phyloP scores from a whole-genome alignment of 257 asterid species.

The Craterostigma plantagineum region DNA sequence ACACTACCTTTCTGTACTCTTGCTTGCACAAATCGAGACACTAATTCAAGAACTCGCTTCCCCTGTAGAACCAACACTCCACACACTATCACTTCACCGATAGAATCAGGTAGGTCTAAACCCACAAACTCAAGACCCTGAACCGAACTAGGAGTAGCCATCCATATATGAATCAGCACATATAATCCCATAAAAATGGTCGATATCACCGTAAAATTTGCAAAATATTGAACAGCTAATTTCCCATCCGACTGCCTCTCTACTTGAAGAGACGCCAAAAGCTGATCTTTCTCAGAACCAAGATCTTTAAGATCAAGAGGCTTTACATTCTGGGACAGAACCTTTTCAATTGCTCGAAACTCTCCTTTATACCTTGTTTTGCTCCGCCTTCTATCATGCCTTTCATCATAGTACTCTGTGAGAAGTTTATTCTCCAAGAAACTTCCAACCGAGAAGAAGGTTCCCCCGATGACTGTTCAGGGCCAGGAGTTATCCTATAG shows the following conservation, averaged over 20 bases:
- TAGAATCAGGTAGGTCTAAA: slow-evolving; percentile 89
- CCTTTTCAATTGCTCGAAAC: slow-evolving; percentile 54
- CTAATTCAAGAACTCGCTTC: slow-evolving; percentile 53
- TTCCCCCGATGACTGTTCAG: slow-evolving; percentile 81
- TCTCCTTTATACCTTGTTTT: slow-evolving; percentile 78
- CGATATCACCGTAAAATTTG: slow-evolving; percentile 64
- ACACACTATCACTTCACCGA: slow-evolving; percentile 78
- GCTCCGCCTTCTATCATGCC: slow-evolving; percentile 96
- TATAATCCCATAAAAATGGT: slow-evolving; percentile 46
- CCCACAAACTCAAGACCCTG: slow-evolving; percentile 98
- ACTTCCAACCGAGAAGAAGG: slow-evolving; percentile 54
- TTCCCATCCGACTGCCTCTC: slow-evolving; percentile 73
- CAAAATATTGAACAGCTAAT: slow-evolving; percentile 74
- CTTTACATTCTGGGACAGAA: slow-evolving; percentile 58
- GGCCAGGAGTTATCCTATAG: slow-evolving; percentile 71
- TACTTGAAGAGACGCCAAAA: slow-evolving; percentile 66
- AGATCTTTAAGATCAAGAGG: slow-evolving; percentile 57
- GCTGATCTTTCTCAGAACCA: slow-evolving; percentile 83
- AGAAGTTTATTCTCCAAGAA: slow-evolving; percentile 81
- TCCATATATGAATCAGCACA: slow-evolving; percentile 53
- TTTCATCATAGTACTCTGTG: slow-evolving; percentile 86
- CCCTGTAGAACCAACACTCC: slow-evolving; percentile 90
- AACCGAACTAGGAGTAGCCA: slow-evolving; percentile 49
- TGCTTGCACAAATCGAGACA: slow-evolving; percentile 92
- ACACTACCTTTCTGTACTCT: slow-evolving; percentile 59